Base-by-base conservation (phyloP, 2,329 filamentous ascomycete genomes). In the Trichoderma simmonsii region DNA sequence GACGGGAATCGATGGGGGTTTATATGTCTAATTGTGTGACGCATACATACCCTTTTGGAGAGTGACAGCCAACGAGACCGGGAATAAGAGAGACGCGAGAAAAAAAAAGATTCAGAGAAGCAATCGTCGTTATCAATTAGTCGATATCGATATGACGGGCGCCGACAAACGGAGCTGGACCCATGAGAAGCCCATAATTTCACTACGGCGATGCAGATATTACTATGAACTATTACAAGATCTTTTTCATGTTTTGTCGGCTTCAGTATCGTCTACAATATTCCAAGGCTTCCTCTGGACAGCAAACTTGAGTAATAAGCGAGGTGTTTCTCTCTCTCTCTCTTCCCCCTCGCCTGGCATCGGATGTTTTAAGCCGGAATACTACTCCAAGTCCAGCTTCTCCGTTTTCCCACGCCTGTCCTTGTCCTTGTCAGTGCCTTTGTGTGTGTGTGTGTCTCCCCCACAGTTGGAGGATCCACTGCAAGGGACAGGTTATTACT, bases 111-210 rank as follows among this genome's bases (percentile, higher is more conserved):
- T 9, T 34, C 3, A 28, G n/a, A 67, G 54, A 67, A 32, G 54
- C 30, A 28, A 62, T 32, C 36, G 65, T 60, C 39, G 65, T 57
- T 60, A 60, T 68, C 36, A 60, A 48, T 67, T 57, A 56, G 32
- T 67, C 15, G 64, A 43, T 67, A 59, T 43, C 30, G 34, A 43
- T 67, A 67, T 65, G 51, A 60, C 32, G n/a, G 57, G 18, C 54
- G 65, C 65, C 54, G 65, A 68, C 34, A 30, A 68, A 68, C 65
- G 65, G 65, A 68, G 65, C 65, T n/a, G 34, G 65, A 60, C 64
- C 64, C 64, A 67, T 65, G 39, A 12, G 43, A 51, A 51, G 43
- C 43, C 43, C 43, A 51, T 51, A 51, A 51, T 51, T 51, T 21
- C 18, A 51, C n/a, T 51, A 51, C 9, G 18, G 43, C 51, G 24